Conservation (phyloP, 495 filamentous ascomycete genomes). For the Pseudevernia furfuracea region DNA sequence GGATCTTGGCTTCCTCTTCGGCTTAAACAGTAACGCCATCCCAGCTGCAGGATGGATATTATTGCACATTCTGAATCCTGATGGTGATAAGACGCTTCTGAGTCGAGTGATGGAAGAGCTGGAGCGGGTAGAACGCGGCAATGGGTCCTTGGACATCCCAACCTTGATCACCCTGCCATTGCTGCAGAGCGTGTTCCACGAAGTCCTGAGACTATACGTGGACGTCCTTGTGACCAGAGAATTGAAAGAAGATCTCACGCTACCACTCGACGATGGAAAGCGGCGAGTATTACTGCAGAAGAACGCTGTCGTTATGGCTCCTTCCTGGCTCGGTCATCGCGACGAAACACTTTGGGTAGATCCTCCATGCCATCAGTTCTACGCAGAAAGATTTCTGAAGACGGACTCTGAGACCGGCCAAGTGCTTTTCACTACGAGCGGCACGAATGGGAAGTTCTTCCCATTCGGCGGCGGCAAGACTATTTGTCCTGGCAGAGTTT, state of each 20-base stretch:
- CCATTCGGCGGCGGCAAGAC: background rate
- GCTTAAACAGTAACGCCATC: background rate
- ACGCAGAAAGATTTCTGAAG: too few species aligned
- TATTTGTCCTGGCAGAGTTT: too few species aligned
- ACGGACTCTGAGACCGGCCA: too few species aligned
- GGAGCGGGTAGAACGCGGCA: too few species aligned
- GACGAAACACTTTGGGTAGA: too few species aligned
- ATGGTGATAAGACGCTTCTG: background rate
- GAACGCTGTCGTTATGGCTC: too few species aligned
- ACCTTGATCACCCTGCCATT: background rate
- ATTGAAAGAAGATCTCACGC: conserved; percentile 1
- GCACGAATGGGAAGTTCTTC: background rate
- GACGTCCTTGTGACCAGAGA: conserved; percentile 8
- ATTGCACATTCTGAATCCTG: background rate
- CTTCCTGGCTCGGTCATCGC: too few species aligned
- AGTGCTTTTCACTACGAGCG: background rate
- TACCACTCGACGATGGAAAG: background rate
- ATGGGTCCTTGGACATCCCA: too few species aligned
- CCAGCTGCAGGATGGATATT: conserved; percentile 4
- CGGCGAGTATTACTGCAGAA: too few species aligned
- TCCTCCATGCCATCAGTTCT: too few species aligned
- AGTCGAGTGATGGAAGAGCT: too few species aligned
- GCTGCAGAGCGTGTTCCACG: conserved; percentile 1
- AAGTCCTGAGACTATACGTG: background rate
- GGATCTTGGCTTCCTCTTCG: conserved; percentile 3